Percentiles rank a stretch among this genome's conserved stretches.
Evolutionary conservation across 2,329 filamentous ascomycete species (phyloP).

Genomic region (Pseudogymnoascus sp.): DNA sequence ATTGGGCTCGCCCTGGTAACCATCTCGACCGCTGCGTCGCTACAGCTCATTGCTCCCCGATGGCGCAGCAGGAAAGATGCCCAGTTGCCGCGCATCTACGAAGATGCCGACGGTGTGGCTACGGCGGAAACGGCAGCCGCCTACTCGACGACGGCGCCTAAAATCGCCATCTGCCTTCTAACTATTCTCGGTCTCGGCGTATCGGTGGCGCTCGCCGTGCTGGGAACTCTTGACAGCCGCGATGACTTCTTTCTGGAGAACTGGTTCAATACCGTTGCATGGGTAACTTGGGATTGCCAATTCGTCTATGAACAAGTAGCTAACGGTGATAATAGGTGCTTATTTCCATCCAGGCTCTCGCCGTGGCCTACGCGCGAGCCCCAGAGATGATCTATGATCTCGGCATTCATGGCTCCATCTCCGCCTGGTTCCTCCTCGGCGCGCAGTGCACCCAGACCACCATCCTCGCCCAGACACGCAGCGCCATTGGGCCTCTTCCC

Average conservation of each 20-base stretch:
- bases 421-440: conserved; percentile 37
- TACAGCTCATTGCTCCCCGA: conserved; percentile 30
- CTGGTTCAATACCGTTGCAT: conserved; percentile 53
- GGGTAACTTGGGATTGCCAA: conserved; percentile 45
- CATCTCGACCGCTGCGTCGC: conserved; percentile 33
- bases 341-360: conserved; percentile 43
- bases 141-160: conserved; percentile 55
- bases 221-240: conserved; percentile 37
- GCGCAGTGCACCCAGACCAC: conserved; percentile 40
- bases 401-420: conserved; percentile 44
- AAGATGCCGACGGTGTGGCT: conserved; percentile 62
- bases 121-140: conserved; percentile 52
- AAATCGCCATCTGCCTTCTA: conserved; percentile 45
- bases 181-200: conserved; percentile 44
- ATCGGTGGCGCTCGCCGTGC: conserved; percentile 48
- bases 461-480: conserved; percentile 27
- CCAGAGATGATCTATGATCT: conserved; percentile 46
- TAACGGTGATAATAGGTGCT: conserved; percentile 35
- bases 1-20: conserved; percentile 30
- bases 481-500: conserved; percentile 15
- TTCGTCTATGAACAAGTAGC: background rate
- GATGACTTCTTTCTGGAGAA: conserved; percentile 41
- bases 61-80: conserved; percentile 24
- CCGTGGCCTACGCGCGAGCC: conserved; percentile 40
- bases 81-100: conserved; percentile 42